phyloP scores from a whole-genome alignment of 2,329 filamentous ascomycete genomes.

The Pseudopyricularia javanii region DNA sequence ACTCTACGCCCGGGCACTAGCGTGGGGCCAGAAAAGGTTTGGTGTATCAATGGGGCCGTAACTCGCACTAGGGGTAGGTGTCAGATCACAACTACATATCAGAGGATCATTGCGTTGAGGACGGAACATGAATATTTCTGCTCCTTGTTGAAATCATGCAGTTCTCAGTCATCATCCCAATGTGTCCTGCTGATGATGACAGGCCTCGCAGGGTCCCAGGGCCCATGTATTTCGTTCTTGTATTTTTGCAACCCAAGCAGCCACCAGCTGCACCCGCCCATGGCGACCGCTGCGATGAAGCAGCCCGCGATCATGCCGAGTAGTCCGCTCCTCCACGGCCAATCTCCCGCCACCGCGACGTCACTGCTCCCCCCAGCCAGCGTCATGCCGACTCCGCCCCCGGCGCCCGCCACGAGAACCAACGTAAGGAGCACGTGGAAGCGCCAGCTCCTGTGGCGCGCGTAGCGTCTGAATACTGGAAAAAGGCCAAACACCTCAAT shows the following conservation, averaged over 20 bases:
- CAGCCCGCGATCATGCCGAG: slow-evolving; percentile 66
- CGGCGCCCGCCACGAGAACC: slow-evolving; percentile 65
- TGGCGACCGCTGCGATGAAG: slow-evolving; percentile 62
- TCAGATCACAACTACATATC: too few species aligned
- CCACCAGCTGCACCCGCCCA: slow-evolving; percentile 97
- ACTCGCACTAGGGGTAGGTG: too few species aligned
- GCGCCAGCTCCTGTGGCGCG: slow-evolving; percentile 68
- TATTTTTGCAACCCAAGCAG: slow-evolving; percentile 94
- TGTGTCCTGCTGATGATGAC: slow-evolving; percentile 60
- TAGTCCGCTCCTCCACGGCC: slow-evolving; percentile 41
- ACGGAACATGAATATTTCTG: not conserved
- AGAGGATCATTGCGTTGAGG: not conserved
- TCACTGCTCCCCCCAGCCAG: slow-evolving; percentile 27
- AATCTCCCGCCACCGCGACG: slow-evolving; percentile 25
- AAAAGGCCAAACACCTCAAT: slow-evolving; percentile 97
- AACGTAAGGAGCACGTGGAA: slow-evolving; percentile 71
- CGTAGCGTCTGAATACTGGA: slow-evolving; percentile 88
- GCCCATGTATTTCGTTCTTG: slow-evolving; percentile 96
- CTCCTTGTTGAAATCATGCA: not conserved
- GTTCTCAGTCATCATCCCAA: slow-evolving; percentile 28
- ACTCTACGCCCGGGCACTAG: slow-evolving; percentile 8
- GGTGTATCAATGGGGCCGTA: too few species aligned
- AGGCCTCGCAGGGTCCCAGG: slow-evolving; percentile 91
- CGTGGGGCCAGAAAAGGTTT: not conserved
- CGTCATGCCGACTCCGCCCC: slow-evolving; percentile 61